A percentile compares a stretch with the other conserved stretches of the same genome.
phyloP scores from a whole-genome alignment of 768 basidiomycete genomes.

The Amanita thiersii region DNA sequence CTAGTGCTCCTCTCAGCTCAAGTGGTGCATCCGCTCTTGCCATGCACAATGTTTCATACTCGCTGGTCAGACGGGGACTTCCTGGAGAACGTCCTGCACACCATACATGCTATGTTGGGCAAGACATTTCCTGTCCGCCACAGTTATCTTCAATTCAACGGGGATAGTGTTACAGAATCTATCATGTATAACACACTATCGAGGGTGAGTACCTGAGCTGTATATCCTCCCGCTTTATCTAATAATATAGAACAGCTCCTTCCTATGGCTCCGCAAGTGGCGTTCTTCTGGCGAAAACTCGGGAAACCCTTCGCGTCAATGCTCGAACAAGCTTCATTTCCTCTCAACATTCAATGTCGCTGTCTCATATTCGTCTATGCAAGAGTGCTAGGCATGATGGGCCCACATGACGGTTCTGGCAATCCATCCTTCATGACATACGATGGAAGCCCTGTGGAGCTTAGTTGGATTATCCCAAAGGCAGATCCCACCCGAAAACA shows the following conservation, averaged over 20 bases:
- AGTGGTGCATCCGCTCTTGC: not conserved
- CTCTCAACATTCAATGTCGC: conserved; percentile 16
- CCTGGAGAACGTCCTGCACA: not conserved
- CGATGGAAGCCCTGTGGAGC: conserved; percentile 24
- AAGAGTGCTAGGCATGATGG: conserved; percentile 22
- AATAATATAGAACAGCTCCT: too few relatives aligned
- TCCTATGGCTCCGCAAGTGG: not conserved
- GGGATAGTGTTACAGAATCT: not conserved
- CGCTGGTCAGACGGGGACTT: not conserved
- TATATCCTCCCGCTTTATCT: not conserved
- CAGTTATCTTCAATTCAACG: not conserved
- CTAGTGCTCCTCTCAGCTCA: not conserved
- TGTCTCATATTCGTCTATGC: conserved; percentile 23
- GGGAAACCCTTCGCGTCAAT: conserved; percentile 21
- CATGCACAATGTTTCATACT: not conserved
- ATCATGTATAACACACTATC: not conserved
- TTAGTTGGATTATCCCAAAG: conserved; percentile 24
- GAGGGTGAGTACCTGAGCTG: not conserved
- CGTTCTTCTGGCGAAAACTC: conserved; percentile 21
- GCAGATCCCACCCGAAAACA: conserved; percentile 9
- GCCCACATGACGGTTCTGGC: conserved; percentile 15
- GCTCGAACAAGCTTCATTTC: conserved; percentile 19
- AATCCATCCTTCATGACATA: conserved; percentile 22
- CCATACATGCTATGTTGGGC: not conserved
- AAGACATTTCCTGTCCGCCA: not conserved